Percentiles rank a stretch among this genome's conserved stretches.
These are phyloP conservation scores for Aspergillus texensis DNA, from an alignment of 2,329 filamentous ascomycete genomes.

Conservation along the genomic window DNA sequence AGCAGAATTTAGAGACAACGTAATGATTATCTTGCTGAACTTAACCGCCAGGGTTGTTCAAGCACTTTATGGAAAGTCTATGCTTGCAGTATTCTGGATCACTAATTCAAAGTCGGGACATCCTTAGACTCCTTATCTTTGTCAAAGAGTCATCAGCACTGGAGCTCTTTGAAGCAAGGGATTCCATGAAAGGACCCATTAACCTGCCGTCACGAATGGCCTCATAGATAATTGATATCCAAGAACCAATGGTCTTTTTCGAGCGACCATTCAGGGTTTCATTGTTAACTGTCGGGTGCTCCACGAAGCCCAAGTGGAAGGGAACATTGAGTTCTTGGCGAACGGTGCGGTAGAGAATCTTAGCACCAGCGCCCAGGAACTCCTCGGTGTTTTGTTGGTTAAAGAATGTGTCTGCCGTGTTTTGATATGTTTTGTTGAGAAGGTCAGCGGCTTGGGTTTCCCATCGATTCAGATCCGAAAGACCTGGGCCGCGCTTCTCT, in stretches of 20 bases:
- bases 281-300: slow-evolving; percentile 22
- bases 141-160: not conserved
- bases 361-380: slow-evolving; percentile 26
- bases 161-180: slow-evolving; percentile 1
- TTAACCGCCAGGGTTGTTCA: not conserved
- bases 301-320: slow-evolving; percentile 30
- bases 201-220: slow-evolving; percentile 21
- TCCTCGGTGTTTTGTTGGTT: slow-evolving; percentile 17
- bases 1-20: not conserved
- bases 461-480: slow-evolving; percentile 17
- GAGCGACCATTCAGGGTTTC: slow-evolving; percentile 17
- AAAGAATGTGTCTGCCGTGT: slow-evolving; percentile 18
- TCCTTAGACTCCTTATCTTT: not conserved
- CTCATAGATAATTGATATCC: slow-evolving; percentile 28
- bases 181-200: slow-evolving; percentile 12
- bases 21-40: not conserved
- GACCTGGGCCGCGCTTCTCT: not conserved
- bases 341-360: slow-evolving; percentile 35
- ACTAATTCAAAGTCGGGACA: not conserved
- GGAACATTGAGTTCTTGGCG: slow-evolving; percentile 34
- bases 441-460: slow-evolving; percentile 9
- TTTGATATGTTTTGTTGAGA: slow-evolving; percentile 14
- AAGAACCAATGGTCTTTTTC: slow-evolving; percentile 32
- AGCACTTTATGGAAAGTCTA: not conserved
- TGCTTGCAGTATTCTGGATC: not conserved